Evolutionary conservation across 2,329 filamentous ascomycete genomes (phyloP), one percentile per base, ranked within the genome.

Genomic region (Colletotrichum karsti): DNA sequence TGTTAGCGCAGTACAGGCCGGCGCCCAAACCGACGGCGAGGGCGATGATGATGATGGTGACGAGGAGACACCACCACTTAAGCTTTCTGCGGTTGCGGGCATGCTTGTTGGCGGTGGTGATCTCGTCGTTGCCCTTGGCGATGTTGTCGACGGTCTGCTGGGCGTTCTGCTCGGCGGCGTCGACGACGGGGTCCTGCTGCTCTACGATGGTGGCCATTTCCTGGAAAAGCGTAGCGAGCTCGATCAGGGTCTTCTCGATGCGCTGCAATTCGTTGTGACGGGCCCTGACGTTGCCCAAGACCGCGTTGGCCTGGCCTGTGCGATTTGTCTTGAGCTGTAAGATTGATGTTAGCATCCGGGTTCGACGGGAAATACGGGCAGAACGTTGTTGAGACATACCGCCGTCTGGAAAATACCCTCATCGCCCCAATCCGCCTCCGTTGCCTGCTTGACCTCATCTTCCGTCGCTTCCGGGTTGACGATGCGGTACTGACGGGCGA

Each of bases 381-480:
- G 20, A 10, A 39, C 37, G 22, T 6, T 5, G 24, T 18, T 12
- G 28, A 69, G 58, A 85, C 90, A 79, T 86, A 95, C 93, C 67
- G 93, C 93, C 64, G 90, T 91, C 80, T 94, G 91, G 83, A 95
- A 96, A 62, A 96, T 90, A 74, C 92, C 91, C 81, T 95, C 91
- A 67, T 92, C 88, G 60, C 91, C 89, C 91, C 92, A 93, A 77
- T 94, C 90, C 60, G 89, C 84, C 72, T 93, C 85, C 24, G 89
- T 83, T 4, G 92, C 92, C 77, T 93, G 83, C 54, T 86, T 82
- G 3, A 95, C 90, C 79, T 95, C 91, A 2, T 87, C 83, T 67
- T 94, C 92, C 54, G 87, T 87, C n/a, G 93, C 93, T 48, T 94
- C 90, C 57, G 93, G 93, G 77, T 94, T 93, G 72, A 94, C 92